phyloP scores from a whole-genome alignment of 2,329 filamentous ascomycete species.

The Colletotrichum lupini region DNA sequence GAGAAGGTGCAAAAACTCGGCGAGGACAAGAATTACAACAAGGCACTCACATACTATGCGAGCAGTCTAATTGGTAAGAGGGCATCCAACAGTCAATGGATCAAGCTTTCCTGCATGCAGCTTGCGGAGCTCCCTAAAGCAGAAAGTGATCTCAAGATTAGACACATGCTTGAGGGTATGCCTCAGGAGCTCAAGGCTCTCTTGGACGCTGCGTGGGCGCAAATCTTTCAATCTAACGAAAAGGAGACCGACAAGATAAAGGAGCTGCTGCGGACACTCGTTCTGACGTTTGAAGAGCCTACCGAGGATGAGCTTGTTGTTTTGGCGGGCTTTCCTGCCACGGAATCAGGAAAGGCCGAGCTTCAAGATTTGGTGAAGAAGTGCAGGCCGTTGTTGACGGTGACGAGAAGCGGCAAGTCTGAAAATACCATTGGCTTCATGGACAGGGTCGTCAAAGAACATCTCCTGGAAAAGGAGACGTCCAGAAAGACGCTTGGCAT shows the following conservation, averaged over 20 bases:
- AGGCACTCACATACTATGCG: constrained; percentile 53
- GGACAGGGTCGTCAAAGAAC: constrained; percentile 49
- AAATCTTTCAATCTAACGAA: constrained; percentile 47
- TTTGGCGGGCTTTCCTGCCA: constrained; percentile 47
- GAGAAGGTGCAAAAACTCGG: constrained; percentile 48
- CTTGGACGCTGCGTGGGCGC: constrained; percentile 50
- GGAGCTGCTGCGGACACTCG: constrained; percentile 53
- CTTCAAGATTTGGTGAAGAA: constrained; percentile 48
- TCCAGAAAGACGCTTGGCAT: constrained; percentile 46
- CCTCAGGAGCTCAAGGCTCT: constrained; percentile 51
- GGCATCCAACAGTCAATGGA: constrained; percentile 56
- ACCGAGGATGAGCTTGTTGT: constrained; percentile 50
- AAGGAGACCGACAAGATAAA: constrained; percentile 50
- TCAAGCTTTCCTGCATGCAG: constrained; percentile 55
- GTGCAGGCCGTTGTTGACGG: constrained; percentile 48
- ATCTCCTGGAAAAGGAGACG: constrained; percentile 49
- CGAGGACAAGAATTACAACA: constrained; percentile 51
- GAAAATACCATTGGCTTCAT: constrained; percentile 41
- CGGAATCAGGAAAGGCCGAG: constrained; percentile 45
- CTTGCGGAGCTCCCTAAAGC: constrained; percentile 50
- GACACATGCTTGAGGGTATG: constrained; percentile 50
- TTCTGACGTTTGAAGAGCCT: constrained; percentile 54
- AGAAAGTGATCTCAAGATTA: constrained; percentile 51
- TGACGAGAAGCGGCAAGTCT: constrained; percentile 28
- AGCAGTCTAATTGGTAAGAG: constrained; percentile 54